These are phyloP conservation scores for Litchi chinensis DNA, from an alignment of 345 rosid genomes.

Conservation along the genomic window DNA sequence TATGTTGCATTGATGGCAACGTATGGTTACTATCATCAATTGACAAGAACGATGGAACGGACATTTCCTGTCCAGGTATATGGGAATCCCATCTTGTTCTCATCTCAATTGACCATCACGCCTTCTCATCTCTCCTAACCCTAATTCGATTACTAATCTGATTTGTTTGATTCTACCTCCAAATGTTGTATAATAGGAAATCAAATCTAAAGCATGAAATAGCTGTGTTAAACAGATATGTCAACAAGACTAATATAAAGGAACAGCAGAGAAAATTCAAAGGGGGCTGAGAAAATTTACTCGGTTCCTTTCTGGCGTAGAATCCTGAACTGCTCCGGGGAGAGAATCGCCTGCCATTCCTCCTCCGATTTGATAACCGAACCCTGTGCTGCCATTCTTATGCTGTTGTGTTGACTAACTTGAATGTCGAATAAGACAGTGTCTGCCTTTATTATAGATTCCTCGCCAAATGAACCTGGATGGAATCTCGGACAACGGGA, in stretches of 20 bases:
- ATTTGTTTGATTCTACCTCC: too few species aligned
- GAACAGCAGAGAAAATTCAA: neutral
- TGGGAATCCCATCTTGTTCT: neutral
- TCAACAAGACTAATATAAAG: neutral
- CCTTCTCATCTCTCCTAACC: neutral
- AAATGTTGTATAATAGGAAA: too few species aligned
- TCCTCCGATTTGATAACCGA: constrained; percentile 46
- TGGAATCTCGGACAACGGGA: neutral
- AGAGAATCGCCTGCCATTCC: constrained; percentile 66
- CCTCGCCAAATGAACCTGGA: constrained; percentile 19
- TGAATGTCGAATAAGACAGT: neutral
- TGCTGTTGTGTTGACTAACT: neutral
- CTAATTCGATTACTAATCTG: neutral
- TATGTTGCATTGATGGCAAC: too few species aligned
- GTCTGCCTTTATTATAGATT: neutral
- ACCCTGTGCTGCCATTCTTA: constrained; percentile 19
- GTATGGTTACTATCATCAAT: too few species aligned
- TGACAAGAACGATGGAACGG: neutral
- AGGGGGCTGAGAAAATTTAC: constrained; percentile 24
- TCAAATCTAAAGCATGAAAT: neutral
- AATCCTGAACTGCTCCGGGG: constrained; percentile 73
- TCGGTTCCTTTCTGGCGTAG: constrained; percentile 69
- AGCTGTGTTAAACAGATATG: neutral
- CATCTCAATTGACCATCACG: neutral
- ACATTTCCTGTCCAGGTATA: neutral